Evolutionary conservation across 2,329 filamentous ascomycete genomes (phyloP), one percentile per base, ranked within the genome.

Genomic region (Apiospora saccharicola): DNA sequence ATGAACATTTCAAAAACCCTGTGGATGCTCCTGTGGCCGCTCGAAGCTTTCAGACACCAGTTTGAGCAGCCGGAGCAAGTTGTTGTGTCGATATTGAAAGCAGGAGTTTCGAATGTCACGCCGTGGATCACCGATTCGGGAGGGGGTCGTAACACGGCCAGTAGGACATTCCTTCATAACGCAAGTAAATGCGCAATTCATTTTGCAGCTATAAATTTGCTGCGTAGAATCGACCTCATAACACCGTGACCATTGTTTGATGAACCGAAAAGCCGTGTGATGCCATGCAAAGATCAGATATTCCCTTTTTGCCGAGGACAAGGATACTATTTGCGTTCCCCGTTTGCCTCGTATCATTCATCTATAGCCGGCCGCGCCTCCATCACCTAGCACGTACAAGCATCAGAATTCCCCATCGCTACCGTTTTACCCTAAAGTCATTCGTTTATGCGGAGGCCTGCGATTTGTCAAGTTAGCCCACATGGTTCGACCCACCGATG

Each of bases 211-310:
- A 79, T 78, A 79, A 79, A 43, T 72, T 78, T 76, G 77, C 79
- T 81, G 79, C 79, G 76, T 73, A 79, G 77, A 78, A 74, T 51
- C 76, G 77, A 80, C 79, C 79, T 80, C 79, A 75, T 80, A 80
- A 81, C 79, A 81, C 79, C 79, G 53, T 80, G 72, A 73, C 72
- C 72, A 71, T 71, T 73, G 69, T 51, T 70, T 68, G 68, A 80
- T 79, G 79, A 81, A 80, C 79, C 79, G 78, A 80, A 80, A 80
- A 80, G 78, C 79, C 79, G 77, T 80, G 78, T 80, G 79, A 81
- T 81, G 79, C 79, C 79, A 81, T 81, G 79, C 79, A 80, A 80
- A 81, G 79, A 79, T 80, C 79, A 80, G 73, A 73, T 75, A 80
- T 80, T 79, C 79, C 75, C 74, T 69, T 75, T 76, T 77, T 77